Conservation (phyloP, 2,329 filamentous ascomycete species). For the Cordyceps pruinosa region DNA sequence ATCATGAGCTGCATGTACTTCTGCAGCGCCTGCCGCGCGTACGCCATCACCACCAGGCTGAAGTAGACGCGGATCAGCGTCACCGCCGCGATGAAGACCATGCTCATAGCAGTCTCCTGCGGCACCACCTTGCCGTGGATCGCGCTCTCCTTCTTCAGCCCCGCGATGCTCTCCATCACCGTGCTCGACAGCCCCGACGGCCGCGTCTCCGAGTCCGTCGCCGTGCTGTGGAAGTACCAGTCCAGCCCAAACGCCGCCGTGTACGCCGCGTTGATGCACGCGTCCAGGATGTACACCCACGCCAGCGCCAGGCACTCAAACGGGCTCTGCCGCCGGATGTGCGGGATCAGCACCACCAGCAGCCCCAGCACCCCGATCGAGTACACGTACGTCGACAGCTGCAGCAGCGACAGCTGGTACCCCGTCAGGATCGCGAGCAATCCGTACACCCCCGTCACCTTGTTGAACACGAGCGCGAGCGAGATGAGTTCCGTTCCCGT, state of each 20-base stretch:
- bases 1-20: conserved; percentile 47
- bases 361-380: conserved; percentile 64
- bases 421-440: conserved; percentile 84
- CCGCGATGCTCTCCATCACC: conserved; percentile 28
- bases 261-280: conserved; percentile 72
- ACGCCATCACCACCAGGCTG: conserved; percentile 74
- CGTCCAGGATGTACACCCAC: conserved; percentile 80
- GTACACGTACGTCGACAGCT: conserved; percentile 89
- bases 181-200: conserved; percentile 16
- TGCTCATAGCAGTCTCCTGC: conserved; percentile 64
- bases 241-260: conserved; percentile 74
- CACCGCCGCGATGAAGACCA: conserved; percentile 66
- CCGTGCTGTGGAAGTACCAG: conserved; percentile 71
- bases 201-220: conserved; percentile 29
- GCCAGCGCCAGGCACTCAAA: conserved; percentile 75
- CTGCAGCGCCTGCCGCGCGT: conserved; percentile 69
- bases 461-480: conserved; percentile 80
- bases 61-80: conserved; percentile 78
- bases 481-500: conserved; percentile 82
- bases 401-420: conserved; percentile 71
- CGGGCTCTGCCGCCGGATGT: conserved; percentile 71
- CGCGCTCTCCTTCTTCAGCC: conserved; percentile 27
- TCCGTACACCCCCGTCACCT: conserved; percentile 84
- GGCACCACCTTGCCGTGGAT: conserved; percentile 31
- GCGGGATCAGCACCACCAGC: conserved; percentile 64